Percentiles rank a stretch among this genome's conserved stretches.
Evolutionary conservation across 2,329 filamentous ascomycete genomes (phyloP).

Genomic region (Colletotrichum falcatum): DNA sequence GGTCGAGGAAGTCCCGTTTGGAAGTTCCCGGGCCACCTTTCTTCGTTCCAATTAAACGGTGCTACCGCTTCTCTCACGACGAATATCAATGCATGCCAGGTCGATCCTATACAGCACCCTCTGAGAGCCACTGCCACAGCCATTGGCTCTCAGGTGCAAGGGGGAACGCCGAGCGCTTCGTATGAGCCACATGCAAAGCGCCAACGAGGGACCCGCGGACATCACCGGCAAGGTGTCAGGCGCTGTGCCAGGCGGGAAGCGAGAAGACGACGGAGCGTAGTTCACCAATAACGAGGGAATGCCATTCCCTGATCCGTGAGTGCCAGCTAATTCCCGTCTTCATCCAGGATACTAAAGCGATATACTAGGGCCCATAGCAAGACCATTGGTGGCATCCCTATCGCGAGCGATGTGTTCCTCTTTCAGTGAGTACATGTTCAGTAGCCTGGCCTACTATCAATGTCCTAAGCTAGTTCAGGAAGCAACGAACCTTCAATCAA

Average conservation of each 20-base stretch:
- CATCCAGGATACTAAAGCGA: neutral
- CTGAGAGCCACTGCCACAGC: slow-evolving; percentile 55
- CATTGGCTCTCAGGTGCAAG: slow-evolving; percentile 52
- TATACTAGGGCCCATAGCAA: slow-evolving; percentile 56
- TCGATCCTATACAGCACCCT: slow-evolving; percentile 51
- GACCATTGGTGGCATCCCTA: slow-evolving; percentile 63
- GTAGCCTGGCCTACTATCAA: neutral
- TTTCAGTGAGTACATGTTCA: slow-evolving; percentile 51
- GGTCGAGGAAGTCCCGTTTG: neutral
- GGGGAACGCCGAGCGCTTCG: slow-evolving; percentile 54
- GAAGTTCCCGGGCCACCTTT: neutral
- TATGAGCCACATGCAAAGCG: slow-evolving; percentile 55
- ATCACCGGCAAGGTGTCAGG: slow-evolving; percentile 64
- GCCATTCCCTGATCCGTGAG: slow-evolving; percentile 61
- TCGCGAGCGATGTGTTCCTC: slow-evolving; percentile 63
- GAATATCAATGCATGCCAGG: slow-evolving; percentile 44
- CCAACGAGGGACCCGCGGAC: slow-evolving; percentile 64
- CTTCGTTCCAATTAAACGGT: neutral
- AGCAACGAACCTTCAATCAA: slow-evolving; percentile 68
- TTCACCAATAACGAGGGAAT: slow-evolving; percentile 68
- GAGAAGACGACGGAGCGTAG: slow-evolving; percentile 62
- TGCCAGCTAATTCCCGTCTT: neutral
- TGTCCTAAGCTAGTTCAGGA: slow-evolving; percentile 42
- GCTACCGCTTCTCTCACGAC: neutral
- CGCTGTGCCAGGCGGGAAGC: slow-evolving; percentile 56